Evolutionary conservation across 371 early-diverging fungal genomes (phyloP).

Genomic region (Saksenaea oblongispora): DNA sequence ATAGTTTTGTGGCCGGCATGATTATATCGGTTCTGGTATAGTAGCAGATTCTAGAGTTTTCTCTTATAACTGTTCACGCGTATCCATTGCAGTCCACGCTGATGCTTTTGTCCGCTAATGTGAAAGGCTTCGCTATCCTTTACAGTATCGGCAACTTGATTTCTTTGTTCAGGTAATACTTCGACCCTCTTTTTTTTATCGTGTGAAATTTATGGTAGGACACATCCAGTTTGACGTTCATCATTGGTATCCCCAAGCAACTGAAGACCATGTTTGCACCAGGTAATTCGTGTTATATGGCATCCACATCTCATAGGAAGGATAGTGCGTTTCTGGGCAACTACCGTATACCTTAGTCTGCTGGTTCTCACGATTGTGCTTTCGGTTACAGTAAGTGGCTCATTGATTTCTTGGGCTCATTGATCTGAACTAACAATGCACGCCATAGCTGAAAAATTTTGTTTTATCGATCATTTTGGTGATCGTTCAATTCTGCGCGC

Average conservation of each 20-base stretch:
- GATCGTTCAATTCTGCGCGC: constrained; percentile 80
- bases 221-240: constrained; percentile 73
- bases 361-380: constrained; percentile 33
- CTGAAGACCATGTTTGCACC: constrained; percentile 85
- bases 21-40: constrained; percentile 74
- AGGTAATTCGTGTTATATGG: constrained; percentile 30
- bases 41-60: background rate
- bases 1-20: constrained; percentile 72
- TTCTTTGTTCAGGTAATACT: constrained; percentile 71
- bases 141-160: constrained; percentile 91
- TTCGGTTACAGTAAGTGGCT: constrained; percentile 30
- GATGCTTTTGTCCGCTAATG: constrained; percentile 54
- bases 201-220: background rate
- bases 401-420: background rate
- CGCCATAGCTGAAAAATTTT: constrained; percentile 42
- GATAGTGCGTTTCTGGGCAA: constrained; percentile 47
- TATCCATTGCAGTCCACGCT: constrained; percentile 59
- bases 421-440: background rate
- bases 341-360: constrained; percentile 31
- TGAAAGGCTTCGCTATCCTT: constrained; percentile 81
- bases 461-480: constrained; percentile 74
- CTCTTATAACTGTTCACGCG: background rate
- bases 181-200: background rate
- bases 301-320: background rate
- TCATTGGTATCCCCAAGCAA: constrained; percentile 84